Conservation (phyloP, 306 rosid species). For the Prunus salicina region DNA sequence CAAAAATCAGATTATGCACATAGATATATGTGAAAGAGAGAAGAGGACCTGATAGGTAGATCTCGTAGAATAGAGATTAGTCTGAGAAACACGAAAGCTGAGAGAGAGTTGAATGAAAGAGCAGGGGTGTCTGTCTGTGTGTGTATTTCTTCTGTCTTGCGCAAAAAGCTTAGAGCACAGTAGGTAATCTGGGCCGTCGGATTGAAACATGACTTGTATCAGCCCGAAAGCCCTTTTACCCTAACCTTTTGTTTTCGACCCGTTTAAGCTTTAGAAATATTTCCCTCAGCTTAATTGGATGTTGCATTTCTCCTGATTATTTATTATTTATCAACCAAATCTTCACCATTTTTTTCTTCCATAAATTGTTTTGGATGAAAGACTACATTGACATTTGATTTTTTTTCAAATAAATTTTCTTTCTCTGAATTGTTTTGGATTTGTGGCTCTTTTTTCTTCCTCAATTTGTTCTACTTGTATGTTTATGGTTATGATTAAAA, state of each 20-base stretch:
- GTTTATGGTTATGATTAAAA: too few species aligned
- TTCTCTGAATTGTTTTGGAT: too few species aligned
- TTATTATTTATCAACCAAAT: too few species aligned
- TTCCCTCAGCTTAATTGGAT: background rate
- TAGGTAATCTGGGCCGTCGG: background rate
- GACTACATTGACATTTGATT: too few species aligned
- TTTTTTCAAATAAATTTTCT: too few species aligned
- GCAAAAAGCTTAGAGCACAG: background rate
- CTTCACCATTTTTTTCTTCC: too few species aligned
- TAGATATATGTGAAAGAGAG: background rate
- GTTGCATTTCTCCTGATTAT: background rate
- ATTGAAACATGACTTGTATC: background rate
- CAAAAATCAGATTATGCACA: background rate
- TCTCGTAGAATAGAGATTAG: background rate
- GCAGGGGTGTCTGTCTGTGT: background rate
- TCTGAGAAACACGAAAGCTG: background rate
- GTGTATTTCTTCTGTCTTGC: background rate
- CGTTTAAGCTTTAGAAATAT: background rate
- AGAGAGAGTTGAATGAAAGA: background rate
- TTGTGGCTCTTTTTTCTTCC: too few species aligned
- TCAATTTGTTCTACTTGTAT: too few species aligned
- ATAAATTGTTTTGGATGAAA: too few species aligned
- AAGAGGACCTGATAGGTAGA: conserved; percentile 9
- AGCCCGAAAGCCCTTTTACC: conserved; percentile 3
- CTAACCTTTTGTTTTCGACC: background rate